Evolutionary conservation across 2,329 filamentous ascomycete species (phyloP), one percentile per base, ranked within the genome.

Genomic region (Ilyonectria robusta): DNA sequence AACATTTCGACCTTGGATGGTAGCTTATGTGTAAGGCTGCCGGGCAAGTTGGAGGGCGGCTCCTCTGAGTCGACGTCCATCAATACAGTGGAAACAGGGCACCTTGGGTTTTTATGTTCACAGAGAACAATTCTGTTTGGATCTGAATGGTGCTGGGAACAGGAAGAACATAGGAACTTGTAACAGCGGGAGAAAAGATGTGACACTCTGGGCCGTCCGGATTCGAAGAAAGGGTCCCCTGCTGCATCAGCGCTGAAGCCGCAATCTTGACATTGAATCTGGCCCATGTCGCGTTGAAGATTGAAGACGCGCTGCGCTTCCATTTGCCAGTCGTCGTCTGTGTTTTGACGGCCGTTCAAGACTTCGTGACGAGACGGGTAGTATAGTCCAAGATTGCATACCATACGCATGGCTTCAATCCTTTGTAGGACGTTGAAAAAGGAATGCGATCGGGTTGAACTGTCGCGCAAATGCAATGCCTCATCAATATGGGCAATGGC

Each of bases 351-450:
- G 8, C 15, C 13, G 46, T 10, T 50, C 31, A 33, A 33, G 8
- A 19, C 26, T 11, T 60, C 8, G 35, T 80, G 75, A 29, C 78
- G 70, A 10, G 59, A 62, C 13, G 74, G 72, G 48, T 84, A 84
- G 10, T 77, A 67, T 0, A 82, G 61, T 0, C 85, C 84, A 2
- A 85, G 76, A 47, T 85, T 81, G 59, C 85, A 86, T 6, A 85
- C 74, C 48, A 84, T 75, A 5, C 84, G 75, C 68, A 86, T 73
- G 0, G 76, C 73, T 33, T 86, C 81, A 53, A 87, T 83, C 59
- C 79, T 77, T 63, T 83, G 80, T 1, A 86, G 70, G 1, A 81
- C 79, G 54, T 83, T 85, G n/a, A 81, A 72, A 57, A 78, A 84
- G 0, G 66, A 65, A 1, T 17, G 17, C 15, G 59, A 44, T 0